phyloP scores from a whole-genome alignment of 257 asterid species.

The Petunia secreta region DNA sequence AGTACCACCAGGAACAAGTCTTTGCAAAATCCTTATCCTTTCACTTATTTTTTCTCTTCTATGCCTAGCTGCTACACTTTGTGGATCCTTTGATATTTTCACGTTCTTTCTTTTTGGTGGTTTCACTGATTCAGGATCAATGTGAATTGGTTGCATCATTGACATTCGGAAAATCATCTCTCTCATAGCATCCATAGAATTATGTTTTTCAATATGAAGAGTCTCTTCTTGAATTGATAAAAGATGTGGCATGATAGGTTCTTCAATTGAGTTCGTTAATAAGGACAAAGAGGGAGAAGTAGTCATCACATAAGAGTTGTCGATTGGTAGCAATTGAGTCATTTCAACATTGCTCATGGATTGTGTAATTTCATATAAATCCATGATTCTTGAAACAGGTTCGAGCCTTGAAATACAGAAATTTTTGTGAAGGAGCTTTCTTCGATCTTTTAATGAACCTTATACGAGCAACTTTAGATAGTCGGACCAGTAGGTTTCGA shows the following conservation, averaged over 20 bases:
- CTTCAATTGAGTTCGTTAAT: conserved; percentile 28
- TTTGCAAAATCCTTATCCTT: conserved; percentile 52
- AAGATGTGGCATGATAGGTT: neutral
- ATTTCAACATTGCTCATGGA: conserved; percentile 32
- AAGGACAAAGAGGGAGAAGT: neutral
- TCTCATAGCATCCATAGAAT: conserved; percentile 53
- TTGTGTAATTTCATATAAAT: conserved; percentile 32
- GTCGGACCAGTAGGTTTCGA: too few relatives aligned
- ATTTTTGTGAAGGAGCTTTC: too few relatives aligned
- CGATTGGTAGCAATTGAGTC: conserved; percentile 23
- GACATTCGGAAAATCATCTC: conserved; percentile 62
- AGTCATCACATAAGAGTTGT: neutral
- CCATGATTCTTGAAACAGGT: neutral
- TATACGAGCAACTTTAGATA: too few relatives aligned
- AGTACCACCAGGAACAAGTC: conserved; percentile 67
- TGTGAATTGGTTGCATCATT: conserved; percentile 61
- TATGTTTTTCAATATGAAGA: conserved; percentile 26
- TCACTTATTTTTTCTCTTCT: conserved; percentile 61
- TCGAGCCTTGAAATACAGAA: too few relatives aligned
- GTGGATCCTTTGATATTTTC: conserved; percentile 59
- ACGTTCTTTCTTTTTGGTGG: conserved; percentile 62
- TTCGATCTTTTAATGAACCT: too few relatives aligned
- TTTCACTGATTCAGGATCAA: conserved; percentile 48
- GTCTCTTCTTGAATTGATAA: conserved; percentile 17
- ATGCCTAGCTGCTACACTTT: conserved; percentile 62